Base-by-base conservation (phyloP, 768 basidiomycete genomes). In the Omphalotus guepiniiformis region DNA sequence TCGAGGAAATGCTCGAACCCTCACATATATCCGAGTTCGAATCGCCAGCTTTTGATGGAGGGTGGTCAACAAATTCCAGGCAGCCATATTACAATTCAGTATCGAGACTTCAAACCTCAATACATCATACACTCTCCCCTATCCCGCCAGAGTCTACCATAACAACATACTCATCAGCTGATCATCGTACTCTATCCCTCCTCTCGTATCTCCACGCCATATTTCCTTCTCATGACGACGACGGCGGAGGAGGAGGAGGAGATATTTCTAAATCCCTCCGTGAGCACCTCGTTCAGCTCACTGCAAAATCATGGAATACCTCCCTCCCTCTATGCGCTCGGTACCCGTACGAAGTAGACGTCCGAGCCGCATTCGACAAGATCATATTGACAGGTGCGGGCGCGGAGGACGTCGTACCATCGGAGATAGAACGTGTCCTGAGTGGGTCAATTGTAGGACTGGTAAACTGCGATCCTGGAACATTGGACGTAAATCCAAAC, bases 361-460 rank as follows among this genome's bases (percentile, higher is more conserved):
- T 75, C 55, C 58, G 60, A 0, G 58, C 63, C 7, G 82, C 81
- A 0, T 67, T 93, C 37, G 80, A 88, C 45, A 68, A 68, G 16
- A 68, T 96, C 34, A 63, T 46, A 9, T 66, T 96, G 30, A 70
- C 74, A 0, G 92, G 92, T 3, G 70, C 85, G 6, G 91, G 88
- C 3, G 70, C 73, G 8, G 93, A 95, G 55, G 91, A 93, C 49
- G 82, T 97, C 25, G 73, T 85, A 0, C 69, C 73, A 4, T 70
- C 75, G 1, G 92, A 97, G 58, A 60, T 95, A 2, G 65, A 60
- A 2, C 68, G 79, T 3, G 90, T 89, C 0, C 69, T 97, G 27
- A 92, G 91, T 49, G 88, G 88, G 0, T 81, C 84, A 1, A 54
- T 97, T 27, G 88, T 96, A 3, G 93, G 78, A 0, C 74, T 97